Evolutionary conservation across 176 grass and related monocot genomes (phyloP).

Genomic region (Juncus inflexus): DNA sequence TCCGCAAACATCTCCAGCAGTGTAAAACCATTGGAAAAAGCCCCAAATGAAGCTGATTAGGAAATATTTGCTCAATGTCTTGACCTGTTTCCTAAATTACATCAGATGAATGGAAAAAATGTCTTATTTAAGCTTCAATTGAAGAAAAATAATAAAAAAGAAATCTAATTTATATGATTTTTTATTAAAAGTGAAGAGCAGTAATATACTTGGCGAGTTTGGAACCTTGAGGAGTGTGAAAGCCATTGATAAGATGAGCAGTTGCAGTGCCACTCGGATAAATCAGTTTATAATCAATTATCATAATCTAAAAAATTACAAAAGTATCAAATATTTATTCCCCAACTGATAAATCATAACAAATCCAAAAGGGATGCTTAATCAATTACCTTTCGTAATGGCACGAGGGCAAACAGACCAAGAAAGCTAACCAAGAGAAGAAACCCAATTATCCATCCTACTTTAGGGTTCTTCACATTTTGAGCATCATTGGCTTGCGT

Average conservation of each 20-base stretch:
- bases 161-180: not conserved
- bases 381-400: slow-evolving; percentile 26
- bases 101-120: not conserved
- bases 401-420: slow-evolving; percentile 26
- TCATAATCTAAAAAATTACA: slow-evolving; percentile 29
- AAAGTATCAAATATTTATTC: not conserved
- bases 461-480: slow-evolving; percentile 21
- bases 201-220: slow-evolving; percentile 36
- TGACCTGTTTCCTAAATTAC: slow-evolving; percentile 27
- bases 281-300: slow-evolving; percentile 39
- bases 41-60: slow-evolving; percentile 32
- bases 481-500: not conserved
- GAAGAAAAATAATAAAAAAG: not conserved
- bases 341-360: slow-evolving; percentile 1
- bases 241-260: slow-evolving; percentile 34
- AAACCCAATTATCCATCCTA: slow-evolving; percentile 38
- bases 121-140: slow-evolving; percentile 8
- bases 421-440: slow-evolving; percentile 32
- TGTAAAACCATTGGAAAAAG: slow-evolving; percentile 42
- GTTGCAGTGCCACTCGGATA: slow-evolving; percentile 39
- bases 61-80: slow-evolving; percentile 26
- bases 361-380: not conserved
- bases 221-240: slow-evolving; percentile 32
- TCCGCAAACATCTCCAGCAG: slow-evolving; percentile 27
- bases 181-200: not conserved